A percentile compares a stretch with the other conserved stretches of the same genome.
These are phyloP conservation scores for Dioscorea zingiberensis DNA, from an alignment of 106 monocot genomes.

Conservation along the genomic window DNA sequence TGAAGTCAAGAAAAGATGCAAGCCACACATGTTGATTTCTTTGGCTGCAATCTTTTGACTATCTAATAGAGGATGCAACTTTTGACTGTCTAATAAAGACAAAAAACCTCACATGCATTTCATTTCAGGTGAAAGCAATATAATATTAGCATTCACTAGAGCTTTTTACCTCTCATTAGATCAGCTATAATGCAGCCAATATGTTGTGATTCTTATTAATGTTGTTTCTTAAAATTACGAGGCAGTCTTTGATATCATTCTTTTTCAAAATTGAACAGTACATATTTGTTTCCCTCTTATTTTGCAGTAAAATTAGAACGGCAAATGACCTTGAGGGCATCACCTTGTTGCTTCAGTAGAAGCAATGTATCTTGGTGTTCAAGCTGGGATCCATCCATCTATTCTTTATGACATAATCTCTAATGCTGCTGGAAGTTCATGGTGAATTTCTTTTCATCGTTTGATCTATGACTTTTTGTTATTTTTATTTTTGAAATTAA, in stretches of 20 bases:
- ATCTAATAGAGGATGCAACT: too few species aligned
- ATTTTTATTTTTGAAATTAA: neutral
- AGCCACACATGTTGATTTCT: too few species aligned
- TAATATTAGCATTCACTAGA: too few species aligned
- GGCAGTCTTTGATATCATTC: too few species aligned
- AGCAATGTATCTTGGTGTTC: slow-evolving; percentile 81
- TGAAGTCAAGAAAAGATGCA: too few species aligned
- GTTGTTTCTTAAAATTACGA: neutral
- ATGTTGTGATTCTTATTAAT: neutral
- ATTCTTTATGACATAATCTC: slow-evolving; percentile 94
- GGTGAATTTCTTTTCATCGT: slow-evolving; percentile 30
- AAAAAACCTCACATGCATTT: too few species aligned
- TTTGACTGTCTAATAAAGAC: too few species aligned
- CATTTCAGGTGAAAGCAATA: too few species aligned
- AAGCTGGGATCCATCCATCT: slow-evolving; percentile 77
- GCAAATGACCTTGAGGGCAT: slow-evolving; percentile 76
- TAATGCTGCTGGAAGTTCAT: slow-evolving; percentile 97
- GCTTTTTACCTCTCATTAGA: neutral
- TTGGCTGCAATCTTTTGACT: too few species aligned
- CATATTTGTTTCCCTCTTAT: too few species aligned
- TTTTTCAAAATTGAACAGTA: too few species aligned
- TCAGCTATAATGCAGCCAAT: neutral
- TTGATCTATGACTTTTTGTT: neutral
- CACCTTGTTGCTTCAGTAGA: slow-evolving; percentile 86
- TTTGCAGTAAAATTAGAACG: slow-evolving; percentile 71